Evolutionary conservation across 148 eudicot genomes (phyloP), one percentile per base, ranked within the genome.

Genomic region (Cornus kousa): DNA sequence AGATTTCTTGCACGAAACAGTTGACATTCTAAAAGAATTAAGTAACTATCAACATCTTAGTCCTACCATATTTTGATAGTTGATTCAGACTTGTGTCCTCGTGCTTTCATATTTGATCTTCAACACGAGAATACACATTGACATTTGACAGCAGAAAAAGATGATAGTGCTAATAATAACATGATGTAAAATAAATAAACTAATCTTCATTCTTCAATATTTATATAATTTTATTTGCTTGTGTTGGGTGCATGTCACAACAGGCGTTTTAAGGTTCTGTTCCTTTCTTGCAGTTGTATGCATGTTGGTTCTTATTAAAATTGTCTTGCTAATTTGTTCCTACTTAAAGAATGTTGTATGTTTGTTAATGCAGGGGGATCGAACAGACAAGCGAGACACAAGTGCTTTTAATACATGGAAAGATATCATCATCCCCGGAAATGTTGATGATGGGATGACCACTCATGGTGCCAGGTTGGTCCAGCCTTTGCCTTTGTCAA

Each of bases 361-460:
- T 75, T 16, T 20, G 68, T 23, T 2, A 80, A 50, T 82, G 53
- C 86, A 95, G 97, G 98, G 97, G 68, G 98, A 95, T 80, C 94
- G 97, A 67, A 95, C 98, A 70, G 98, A 93, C 87, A 95, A 95
- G 82, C 87, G 97, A 78, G 93, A 91, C 79, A 88, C 90, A 59
- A 93, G 92, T 86, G 96, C 97, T 28, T 95, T 93, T 28, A 93
- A 90, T 84, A 95, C 98, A 53, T 93, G 97, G 98, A 93, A 95
- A 83, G 97, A 95, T 83, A 89, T 95, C 28, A 93, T 95, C 65
- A 90, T 95, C 82, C 98, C 98, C 59, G 98, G 98, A 28, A 95
- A 95, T 80, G 91, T 95, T 87, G 94, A 95, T 80, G 97, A 93
- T 85, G 94, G 89, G 71, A 93, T 95, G 93, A 93, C 97, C 22